phyloP scores from a whole-genome alignment of 345 rosid species.

The Rhodomyrtus tomentosa region DNA sequence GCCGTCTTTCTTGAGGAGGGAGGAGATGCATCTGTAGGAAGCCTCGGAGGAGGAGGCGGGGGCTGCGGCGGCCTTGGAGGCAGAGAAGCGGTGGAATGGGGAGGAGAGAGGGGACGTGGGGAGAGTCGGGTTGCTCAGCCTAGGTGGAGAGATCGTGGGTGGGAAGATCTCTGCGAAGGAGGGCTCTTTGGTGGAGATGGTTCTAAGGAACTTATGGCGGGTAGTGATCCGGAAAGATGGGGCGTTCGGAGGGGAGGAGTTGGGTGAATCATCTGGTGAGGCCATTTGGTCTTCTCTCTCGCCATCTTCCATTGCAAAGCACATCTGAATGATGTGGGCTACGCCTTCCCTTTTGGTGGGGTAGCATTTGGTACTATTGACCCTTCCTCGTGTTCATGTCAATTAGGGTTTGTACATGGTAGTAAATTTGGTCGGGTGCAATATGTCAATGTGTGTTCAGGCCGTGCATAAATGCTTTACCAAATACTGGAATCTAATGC shows the following conservation, averaged over 20 bases:
- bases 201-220: background rate
- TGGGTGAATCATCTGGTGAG: background rate
- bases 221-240: conserved; percentile 17
- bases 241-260: conserved; percentile 24
- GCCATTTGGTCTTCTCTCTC: background rate
- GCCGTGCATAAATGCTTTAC: background rate
- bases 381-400: too few relatives aligned
- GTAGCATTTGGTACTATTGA: too few relatives aligned
- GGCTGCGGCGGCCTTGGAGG: background rate
- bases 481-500: background rate
- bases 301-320: background rate
- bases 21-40: conserved; percentile 27
- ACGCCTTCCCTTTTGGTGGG: too few relatives aligned
- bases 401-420: too few relatives aligned
- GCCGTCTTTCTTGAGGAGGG: conserved; percentile 35
- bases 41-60: background rate
- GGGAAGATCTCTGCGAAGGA: conserved; percentile 13
- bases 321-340: too few relatives aligned
- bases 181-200: conserved; percentile 27
- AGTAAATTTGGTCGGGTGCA: background rate
- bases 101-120: conserved; percentile 12
- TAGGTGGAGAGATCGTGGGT: background rate
- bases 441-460: background rate
- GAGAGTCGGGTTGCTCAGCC: conserved; percentile 13
- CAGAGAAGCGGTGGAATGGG: background rate